A percentile compares a stretch with the other conserved stretches of the same genome.
phyloP scores from a whole-genome alignment of 1,284 basidiomycete genomes.

The Fistulina hepatica region DNA sequence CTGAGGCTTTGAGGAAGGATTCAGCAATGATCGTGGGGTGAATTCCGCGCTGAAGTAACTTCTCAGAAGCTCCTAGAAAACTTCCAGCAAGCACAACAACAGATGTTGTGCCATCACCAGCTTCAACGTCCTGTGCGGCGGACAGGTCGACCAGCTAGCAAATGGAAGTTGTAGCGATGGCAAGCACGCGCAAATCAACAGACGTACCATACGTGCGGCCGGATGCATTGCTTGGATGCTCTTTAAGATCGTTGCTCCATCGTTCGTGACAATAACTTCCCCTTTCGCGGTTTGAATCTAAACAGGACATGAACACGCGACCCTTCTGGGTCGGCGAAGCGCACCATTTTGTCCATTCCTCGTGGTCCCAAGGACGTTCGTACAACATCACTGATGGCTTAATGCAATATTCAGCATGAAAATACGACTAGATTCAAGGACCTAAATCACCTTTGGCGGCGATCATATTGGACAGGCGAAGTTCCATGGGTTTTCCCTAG shows the following conservation, averaged over 20 bases:
- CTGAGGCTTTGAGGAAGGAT: conserved; percentile 86
- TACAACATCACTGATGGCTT: conserved; percentile 98
- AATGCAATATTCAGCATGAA: conserved; percentile 5
- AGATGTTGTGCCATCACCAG: conserved; percentile 98
- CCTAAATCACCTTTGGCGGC: conserved; percentile 75
- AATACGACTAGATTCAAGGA: not conserved
- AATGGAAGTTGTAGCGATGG: conserved; percentile 7
- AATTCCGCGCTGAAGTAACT: conserved; percentile 94
- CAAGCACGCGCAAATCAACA: too few species aligned
- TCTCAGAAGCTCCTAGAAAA: conserved; percentile 90
- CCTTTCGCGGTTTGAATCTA: conserved; percentile 97
- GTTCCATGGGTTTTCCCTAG: conserved; percentile 87
- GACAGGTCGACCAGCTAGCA: conserved; percentile 98
- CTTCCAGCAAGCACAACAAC: conserved; percentile 96
- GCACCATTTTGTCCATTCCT: conserved; percentile 99
- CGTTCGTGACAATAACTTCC: conserved; percentile 97
- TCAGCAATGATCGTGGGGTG: conserved; percentile 98
- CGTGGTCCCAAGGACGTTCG: conserved; percentile 94
- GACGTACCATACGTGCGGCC: conserved; percentile 87
- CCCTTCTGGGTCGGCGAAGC: conserved; percentile 16
- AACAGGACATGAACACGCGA: conserved; percentile 9
- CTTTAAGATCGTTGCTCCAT: conserved; percentile 96
- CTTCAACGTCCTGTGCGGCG: conserved; percentile 96
- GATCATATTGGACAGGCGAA: conserved; percentile 90
- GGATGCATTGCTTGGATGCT: conserved; percentile 98